Evolutionary conservation across 176 grass and related monocot genomes (phyloP), one percentile per base, ranked within the genome.

Genomic region (Rhynchospora pubera): DNA sequence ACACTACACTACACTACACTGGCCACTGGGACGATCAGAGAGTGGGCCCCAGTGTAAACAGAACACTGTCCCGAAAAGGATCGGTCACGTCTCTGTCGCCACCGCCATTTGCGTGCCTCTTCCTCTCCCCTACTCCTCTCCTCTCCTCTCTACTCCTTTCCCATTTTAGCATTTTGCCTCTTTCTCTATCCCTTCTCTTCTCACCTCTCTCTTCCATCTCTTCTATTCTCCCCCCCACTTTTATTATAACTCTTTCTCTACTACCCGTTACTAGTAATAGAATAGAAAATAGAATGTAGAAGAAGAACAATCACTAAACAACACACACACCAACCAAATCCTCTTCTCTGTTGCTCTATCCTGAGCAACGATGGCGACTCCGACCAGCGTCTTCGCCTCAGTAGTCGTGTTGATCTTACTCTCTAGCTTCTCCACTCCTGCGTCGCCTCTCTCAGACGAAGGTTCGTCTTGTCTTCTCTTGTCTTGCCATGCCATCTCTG

Each of bases 71-170:
- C 82, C 88, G 80, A 87, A 90, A 91, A 92, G 88, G 86, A 94
- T 84, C 90, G 81, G 92, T 94, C 87, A 97, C 89, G 95, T 97
- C 95, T 90, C 90, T 91, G 88, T 94, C 92, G 85, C 73, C 88
- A 79, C 73, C 90, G 79, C 90, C 94, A 82, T 89, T 85, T 85
- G 48, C 46, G 82, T 84, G 77, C 84, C 79, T 34, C 64, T 84
- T 16, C 61, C 69, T 68, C 70, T 24, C n/a, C n/a, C n/a, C n/a
- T n/a, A n/a, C n/a, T n/a, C 13, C n/a, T 12, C 56, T 43, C n/a
- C n/a, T n/a, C n/a, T n/a, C 81, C 77, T 59, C 28, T 79, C 21
- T 21, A 70, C 81, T 74, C 82, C 39, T 81, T 85, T 71, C 79
- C 86, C 22, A 63, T 65, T 69, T 71, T 58, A 62, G 83, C 74